A percentile compares a stretch with the other conserved stretches of the same genome.
These are phyloP conservation scores for Geotrichum aggregatum DNA, from an alignment of 1,139 yeast species.

Conservation along the genomic window DNA sequence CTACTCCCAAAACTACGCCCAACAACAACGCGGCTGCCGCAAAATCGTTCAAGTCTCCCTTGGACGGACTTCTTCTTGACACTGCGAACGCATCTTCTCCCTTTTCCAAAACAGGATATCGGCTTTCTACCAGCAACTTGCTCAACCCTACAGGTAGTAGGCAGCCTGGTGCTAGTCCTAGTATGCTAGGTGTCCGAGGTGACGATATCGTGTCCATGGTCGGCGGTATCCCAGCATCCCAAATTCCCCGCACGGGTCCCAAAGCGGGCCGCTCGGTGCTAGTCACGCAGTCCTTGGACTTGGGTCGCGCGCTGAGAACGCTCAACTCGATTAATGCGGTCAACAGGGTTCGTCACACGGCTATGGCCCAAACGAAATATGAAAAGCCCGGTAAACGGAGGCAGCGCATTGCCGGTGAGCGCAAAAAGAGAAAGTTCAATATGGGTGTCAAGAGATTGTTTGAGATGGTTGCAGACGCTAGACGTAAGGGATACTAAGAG, in stretches of 20 bases:
- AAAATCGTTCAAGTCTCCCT: not conserved
- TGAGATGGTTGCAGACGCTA: conserved; percentile 38
- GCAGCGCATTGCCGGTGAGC: conserved; percentile 34
- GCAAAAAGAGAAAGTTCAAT: conserved; percentile 36
- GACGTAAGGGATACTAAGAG: conserved; percentile 36
- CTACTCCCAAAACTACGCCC: not conserved
- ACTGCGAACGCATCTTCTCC: not conserved
- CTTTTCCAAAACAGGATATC: not conserved
- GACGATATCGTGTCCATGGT: conserved; percentile 8
- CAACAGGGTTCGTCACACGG: conserved; percentile 32
- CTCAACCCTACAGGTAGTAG: too few relatives aligned
- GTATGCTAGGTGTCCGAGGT: not conserved
- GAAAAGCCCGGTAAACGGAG: conserved; percentile 40
- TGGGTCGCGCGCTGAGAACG: conserved; percentile 32
- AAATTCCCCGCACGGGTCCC: conserved; percentile 29
- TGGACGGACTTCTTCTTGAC: not conserved
- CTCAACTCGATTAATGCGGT: conserved; percentile 32
- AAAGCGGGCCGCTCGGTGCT: conserved; percentile 38
- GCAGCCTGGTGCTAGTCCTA: too few relatives aligned
- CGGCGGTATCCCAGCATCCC: conserved; percentile 9
- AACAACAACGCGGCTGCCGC: not conserved
- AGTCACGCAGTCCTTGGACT: conserved; percentile 25
- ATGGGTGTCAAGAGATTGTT: conserved; percentile 37
- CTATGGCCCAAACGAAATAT: conserved; percentile 33
- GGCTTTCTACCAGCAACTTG: too few relatives aligned